Base-by-base conservation (phyloP, 768 basidiomycete genomes). In the Boletus speciosus region DNA sequence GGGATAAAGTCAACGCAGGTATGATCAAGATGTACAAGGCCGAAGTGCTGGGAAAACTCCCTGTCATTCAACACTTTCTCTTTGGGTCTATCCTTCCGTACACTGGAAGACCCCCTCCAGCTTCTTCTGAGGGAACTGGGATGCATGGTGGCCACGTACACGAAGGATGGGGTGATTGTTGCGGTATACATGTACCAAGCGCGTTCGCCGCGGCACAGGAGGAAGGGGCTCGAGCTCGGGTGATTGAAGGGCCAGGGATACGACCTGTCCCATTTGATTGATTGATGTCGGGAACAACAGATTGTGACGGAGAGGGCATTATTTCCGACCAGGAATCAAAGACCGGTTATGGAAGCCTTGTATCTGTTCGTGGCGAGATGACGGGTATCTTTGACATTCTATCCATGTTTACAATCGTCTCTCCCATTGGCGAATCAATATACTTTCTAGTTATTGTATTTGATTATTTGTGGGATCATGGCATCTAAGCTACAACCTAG, bases 11-110 rank as follows among this genome's bases (percentile, higher is more conserved):
- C 60, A 98, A 98, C 69, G 72, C 78, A 6, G 96, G 96, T 4
- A 97, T 99, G 93, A 79, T 90, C 71, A 99, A 98, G 71, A 98
- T 99, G 96, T 98, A 95, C 74, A 78, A 79, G 41, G 95, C 93
- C 36, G 95, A 99, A 70, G 96, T 99, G 0, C 78, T 98, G 11
- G 89, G 87, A 54, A 98, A 98, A 65, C 84, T 98, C 3, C 96
- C 97, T 2, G 93, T 99, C 52, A 82, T 92, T 36, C 96, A 98
- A 71, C 97, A 99, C 71, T 95, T 98, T 70, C 77, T 95, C 42
- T 98, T 98, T 61, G 96, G 97, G 6, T 85, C 85, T 1, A 75
- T 97, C 60, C 80, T 88, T 2, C 68, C 77, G 0, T 91, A 85
- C 66, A 81, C 84, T 16, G 89, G 86, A 0, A 82, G 85, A 6